Conservation (phyloP, 805 yeast genomes). For the Metschnikowia gruessii region DNA sequence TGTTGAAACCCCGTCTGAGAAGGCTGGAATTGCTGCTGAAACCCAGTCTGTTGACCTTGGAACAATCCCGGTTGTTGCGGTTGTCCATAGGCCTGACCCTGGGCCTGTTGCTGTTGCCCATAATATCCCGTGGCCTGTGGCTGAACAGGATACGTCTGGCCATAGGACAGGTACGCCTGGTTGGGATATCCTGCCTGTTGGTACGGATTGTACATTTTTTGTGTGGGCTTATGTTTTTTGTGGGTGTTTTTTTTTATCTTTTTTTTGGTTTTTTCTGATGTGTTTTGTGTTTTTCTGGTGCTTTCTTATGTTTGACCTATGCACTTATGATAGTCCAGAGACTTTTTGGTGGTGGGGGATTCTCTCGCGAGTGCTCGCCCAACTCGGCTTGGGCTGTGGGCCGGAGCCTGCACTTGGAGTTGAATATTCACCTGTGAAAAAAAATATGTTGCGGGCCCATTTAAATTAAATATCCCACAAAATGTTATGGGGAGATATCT, state of each 20-base stretch:
- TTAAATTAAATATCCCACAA: no score
- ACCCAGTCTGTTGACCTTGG: constrained; percentile 20
- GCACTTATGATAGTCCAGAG: no score
- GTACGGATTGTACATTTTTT: constrained; percentile 40
- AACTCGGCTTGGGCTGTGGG: no score
- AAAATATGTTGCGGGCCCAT: no score
- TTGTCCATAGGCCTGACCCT: constrained; percentile 21
- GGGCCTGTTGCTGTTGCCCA: constrained; percentile 22
- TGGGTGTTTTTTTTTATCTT: neutral
- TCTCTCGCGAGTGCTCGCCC: no score
- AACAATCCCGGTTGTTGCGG: constrained; percentile 20
- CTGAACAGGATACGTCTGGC: constrained; percentile 24
- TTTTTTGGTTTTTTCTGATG: neutral
- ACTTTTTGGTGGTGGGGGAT: no score
- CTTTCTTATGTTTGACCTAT: neutral
- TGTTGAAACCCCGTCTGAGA: constrained; percentile 25
- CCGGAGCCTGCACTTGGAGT: no score
- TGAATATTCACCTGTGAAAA: no score
- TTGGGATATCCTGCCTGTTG: constrained; percentile 24
- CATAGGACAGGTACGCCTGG: constrained; percentile 22
- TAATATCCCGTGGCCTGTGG: constrained; percentile 28
- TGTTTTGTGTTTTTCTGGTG: neutral
- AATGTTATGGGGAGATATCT: no score
- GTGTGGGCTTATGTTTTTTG: neutral
- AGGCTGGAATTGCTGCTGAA: constrained; percentile 22